A percentile compares a stretch with the other conserved stretches of the same genome.
Evolutionary conservation across 768 basidiomycete genomes (phyloP).

Genomic region (Leucosporidium creatinivorum): DNA sequence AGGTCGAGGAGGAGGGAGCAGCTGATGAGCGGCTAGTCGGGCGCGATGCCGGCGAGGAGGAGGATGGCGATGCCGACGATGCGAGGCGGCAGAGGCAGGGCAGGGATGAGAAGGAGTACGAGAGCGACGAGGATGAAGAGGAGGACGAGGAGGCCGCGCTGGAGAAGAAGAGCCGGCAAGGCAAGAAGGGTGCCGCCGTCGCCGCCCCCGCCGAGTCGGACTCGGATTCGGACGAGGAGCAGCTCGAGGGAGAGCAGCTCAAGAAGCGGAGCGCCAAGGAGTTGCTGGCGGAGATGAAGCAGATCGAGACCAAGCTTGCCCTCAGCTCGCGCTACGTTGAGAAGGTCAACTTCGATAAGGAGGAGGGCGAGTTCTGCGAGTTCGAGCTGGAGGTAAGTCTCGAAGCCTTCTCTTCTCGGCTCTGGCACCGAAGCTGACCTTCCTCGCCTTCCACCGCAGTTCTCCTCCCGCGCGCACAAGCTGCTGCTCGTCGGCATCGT

Average conservation of each 20-base stretch:
- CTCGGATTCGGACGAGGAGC: constrained; percentile 36
- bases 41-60: constrained; percentile 51
- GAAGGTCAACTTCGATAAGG: constrained; percentile 43
- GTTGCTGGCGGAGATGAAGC: constrained; percentile 23
- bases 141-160: constrained; percentile 39
- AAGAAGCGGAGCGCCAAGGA: constrained; percentile 20
- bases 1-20: constrained; percentile 54
- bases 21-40: constrained; percentile 40
- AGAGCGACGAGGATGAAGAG: constrained; percentile 53
- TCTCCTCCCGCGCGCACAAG: constrained; percentile 80
- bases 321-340: constrained; percentile 58
- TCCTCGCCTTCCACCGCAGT: constrained; percentile 48
- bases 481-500: constrained; percentile 87
- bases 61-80: constrained; percentile 74
- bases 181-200: not conserved
- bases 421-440: not conserved
- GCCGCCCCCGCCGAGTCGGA: constrained; percentile 32
- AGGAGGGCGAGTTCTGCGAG: constrained; percentile 50
- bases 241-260: constrained; percentile 36
- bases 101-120: constrained; percentile 69
- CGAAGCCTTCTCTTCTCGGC: not conserved
- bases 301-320: constrained; percentile 42
- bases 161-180: constrained; percentile 36
- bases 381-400: constrained; percentile 73
- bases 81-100: constrained; percentile 64